Evolutionary conservation across 768 basidiomycete genomes (phyloP).

Genomic region (Psilocybe cyanescens): DNA sequence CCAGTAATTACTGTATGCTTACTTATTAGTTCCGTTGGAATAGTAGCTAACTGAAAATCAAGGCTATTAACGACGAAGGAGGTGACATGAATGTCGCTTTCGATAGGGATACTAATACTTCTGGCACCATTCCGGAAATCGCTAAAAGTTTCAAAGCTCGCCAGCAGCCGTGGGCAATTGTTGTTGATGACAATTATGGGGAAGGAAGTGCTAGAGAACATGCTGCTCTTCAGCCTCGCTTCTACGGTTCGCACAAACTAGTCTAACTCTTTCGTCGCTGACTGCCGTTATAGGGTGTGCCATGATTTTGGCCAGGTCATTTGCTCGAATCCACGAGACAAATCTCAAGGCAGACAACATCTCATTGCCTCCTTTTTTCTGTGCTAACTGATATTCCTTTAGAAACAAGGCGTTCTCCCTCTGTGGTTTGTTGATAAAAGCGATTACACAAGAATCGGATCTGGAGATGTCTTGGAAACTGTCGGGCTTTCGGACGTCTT

Average conservation of each 20-base stretch:
- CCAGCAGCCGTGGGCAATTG: slow-evolving; percentile 86
- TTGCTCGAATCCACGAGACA: slow-evolving; percentile 98
- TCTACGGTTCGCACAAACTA: slow-evolving; percentile 64
- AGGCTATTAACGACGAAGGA: slow-evolving; percentile 94
- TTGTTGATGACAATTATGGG: slow-evolving; percentile 97
- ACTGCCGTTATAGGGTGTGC: slow-evolving; percentile 61
- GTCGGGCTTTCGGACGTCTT: slow-evolving; percentile 77
- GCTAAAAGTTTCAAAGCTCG: slow-evolving; percentile 89
- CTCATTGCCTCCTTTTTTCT: slow-evolving; percentile 4
- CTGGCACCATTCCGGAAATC: slow-evolving; percentile 87
- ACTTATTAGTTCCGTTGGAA: not conserved
- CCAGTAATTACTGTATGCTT: slow-evolving; percentile 79
- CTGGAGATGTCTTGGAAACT: slow-evolving; percentile 85
- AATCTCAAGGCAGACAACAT: slow-evolving; percentile 76
- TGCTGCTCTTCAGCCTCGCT: slow-evolving; percentile 95
- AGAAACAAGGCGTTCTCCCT: slow-evolving; percentile 98
- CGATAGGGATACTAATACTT: slow-evolving; percentile 64
- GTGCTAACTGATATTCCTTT: slow-evolving; percentile 13
- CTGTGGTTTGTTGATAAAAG: slow-evolving; percentile 89
- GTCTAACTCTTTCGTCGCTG: not conserved
- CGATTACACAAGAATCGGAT: slow-evolving; percentile 84
- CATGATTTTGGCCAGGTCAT: slow-evolving; percentile 89
- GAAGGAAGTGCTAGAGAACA: slow-evolving; percentile 98
- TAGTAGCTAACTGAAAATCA: not conserved
- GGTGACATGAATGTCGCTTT: slow-evolving; percentile 93